Evolutionary conservation across 2,329 filamentous ascomycete genomes (phyloP).

Genomic region (Verticillium klebahnii): DNA sequence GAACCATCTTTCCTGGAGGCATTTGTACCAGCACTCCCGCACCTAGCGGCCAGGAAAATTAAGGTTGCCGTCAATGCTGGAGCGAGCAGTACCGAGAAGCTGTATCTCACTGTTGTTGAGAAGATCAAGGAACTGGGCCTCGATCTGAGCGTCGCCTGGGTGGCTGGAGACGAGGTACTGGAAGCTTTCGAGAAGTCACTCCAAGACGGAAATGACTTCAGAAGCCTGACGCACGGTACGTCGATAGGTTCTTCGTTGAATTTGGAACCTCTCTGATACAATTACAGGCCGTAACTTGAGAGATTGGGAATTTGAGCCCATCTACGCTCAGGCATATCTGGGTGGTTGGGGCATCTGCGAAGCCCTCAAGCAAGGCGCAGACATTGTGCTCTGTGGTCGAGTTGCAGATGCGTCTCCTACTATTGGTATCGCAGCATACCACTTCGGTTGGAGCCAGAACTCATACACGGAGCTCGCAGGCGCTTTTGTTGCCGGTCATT

Average conservation of each 20-base stretch:
- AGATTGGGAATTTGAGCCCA: slow-evolving; percentile 14
- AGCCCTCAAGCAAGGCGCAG: slow-evolving; percentile 33
- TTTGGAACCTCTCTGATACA: neutral
- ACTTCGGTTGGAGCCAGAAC: slow-evolving; percentile 40
- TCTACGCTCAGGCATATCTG: slow-evolving; percentile 42
- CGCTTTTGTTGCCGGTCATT: slow-evolving; percentile 39
- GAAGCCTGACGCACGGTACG: slow-evolving; percentile 7
- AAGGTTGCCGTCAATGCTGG: slow-evolving; percentile 36
- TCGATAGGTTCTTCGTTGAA: neutral
- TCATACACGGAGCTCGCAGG: slow-evolving; percentile 42
- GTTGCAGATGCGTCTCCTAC: slow-evolving; percentile 42
- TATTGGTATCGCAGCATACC: slow-evolving; percentile 47
- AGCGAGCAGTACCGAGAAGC: slow-evolving; percentile 27
- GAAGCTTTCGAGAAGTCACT: slow-evolving; percentile 14
- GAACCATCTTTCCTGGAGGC: slow-evolving; percentile 35
- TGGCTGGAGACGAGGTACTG: slow-evolving; percentile 33
- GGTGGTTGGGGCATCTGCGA: slow-evolving; percentile 39
- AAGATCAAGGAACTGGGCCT: slow-evolving; percentile 23
- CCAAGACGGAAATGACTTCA: slow-evolving; percentile 4
- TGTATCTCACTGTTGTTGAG: slow-evolving; percentile 22
- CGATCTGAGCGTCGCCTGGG: slow-evolving; percentile 28
- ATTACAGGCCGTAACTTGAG: slow-evolving; percentile 1
- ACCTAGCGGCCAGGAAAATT: slow-evolving; percentile 27
- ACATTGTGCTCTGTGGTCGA: slow-evolving; percentile 38
- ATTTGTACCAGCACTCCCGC: slow-evolving; percentile 33